Base-by-base conservation (phyloP, 2,329 filamentous ascomycete genomes). In the Whalleya microplaca region DNA sequence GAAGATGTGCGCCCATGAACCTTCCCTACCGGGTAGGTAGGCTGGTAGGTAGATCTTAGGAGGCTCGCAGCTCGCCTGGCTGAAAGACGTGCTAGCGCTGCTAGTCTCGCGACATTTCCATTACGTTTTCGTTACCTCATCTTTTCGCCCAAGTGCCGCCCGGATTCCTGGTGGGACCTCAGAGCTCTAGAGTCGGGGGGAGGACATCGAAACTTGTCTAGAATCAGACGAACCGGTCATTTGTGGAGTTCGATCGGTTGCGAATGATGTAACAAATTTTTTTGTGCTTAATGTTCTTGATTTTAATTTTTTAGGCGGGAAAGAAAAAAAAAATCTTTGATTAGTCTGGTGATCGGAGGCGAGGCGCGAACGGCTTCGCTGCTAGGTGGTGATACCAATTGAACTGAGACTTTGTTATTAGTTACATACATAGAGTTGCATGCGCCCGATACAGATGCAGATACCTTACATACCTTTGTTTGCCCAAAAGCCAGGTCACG, bases 81-180 rank as follows among this genome's bases (percentile, higher is more conserved):
- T 27, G 4, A 9, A 27, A 27, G 23, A 9, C 54, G 51, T 53
- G 60, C 45, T 50, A 37, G 51, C 21, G 48, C 18, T 27, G 45
- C 53, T 53, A 45, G 56, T 27, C 51, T 56, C 45, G 51, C 45
- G 48, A 55, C 44, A 54, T 70, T 69, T 66, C 41, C 58, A 70
- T 70, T 70, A 70, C 68, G 68, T 70, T 59, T 68, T 67, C 58
- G 56, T 69, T 69, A 70, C 64, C 62, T 65, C 57, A 68, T 62
- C 48, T 52, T 51, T 55, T 18, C 44, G 41, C 50, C 42, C 53
- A 47, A 21, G 47, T 54, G 51, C 50, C 41, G 48, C 37, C 53
- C 48, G 32, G 52, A 48, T 51, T 53, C 40, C 10, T 37, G 44
- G 59, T 51, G 59, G 53, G 29, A 52, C 53, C 51, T 53, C 29